Conservation (phyloP, 768 basidiomycete species). For the Boletus huronensis region DNA sequence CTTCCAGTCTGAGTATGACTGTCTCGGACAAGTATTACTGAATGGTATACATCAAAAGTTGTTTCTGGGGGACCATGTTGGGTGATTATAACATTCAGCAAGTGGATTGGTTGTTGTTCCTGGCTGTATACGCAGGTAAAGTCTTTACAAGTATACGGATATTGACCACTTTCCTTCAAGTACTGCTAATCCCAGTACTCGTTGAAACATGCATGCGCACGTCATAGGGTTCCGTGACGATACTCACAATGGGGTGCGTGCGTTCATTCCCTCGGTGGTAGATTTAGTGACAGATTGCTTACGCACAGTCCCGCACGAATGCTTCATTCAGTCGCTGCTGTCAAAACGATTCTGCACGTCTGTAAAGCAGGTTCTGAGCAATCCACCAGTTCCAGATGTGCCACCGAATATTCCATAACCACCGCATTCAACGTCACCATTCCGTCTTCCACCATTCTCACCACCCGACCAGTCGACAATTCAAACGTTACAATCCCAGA, state of each 20-base stretch:
- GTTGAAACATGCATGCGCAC: background rate
- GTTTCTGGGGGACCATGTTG: background rate
- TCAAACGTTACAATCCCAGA: background rate
- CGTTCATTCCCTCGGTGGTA: background rate
- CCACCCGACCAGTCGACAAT: background rate
- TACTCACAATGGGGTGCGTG: too few species aligned
- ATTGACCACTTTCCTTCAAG: background rate
- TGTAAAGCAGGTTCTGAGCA: background rate
- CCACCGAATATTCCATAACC: background rate
- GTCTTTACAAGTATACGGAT: background rate
- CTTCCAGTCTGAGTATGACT: background rate
- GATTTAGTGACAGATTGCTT: too few species aligned
- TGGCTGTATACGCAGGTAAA: background rate
- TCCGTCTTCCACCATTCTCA: background rate
- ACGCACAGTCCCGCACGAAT: background rate
- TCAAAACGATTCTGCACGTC: background rate
- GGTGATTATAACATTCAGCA: too few species aligned
- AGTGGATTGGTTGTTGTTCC: too few species aligned
- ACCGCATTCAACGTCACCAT: background rate
- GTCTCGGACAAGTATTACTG: background rate
- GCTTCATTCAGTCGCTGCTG: too few species aligned
- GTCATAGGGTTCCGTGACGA: too few species aligned
- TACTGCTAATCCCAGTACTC: background rate
- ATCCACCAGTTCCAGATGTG: background rate
- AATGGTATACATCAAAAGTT: background rate